Percentiles rank a stretch among this genome's conserved stretches.
Evolutionary conservation across 2,329 filamentous ascomycete species (phyloP).

Genomic region (Byssothecium circinans): DNA sequence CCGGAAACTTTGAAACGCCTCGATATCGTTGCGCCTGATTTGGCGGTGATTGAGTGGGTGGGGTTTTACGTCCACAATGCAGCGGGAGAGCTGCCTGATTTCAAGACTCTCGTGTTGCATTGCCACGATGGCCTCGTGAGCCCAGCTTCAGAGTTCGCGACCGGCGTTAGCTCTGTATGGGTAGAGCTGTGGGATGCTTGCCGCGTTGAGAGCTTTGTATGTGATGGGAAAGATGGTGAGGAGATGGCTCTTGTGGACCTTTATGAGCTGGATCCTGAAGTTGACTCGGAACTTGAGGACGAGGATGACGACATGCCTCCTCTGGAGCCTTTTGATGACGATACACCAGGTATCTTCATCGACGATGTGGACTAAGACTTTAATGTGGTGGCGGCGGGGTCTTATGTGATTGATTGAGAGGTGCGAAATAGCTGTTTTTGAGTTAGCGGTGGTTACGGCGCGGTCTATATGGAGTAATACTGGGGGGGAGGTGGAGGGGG

Average conservation of each 20-base stretch:
- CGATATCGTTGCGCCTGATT: conserved; percentile 17
- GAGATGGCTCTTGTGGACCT: conserved; percentile 4
- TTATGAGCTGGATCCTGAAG: conserved; percentile 4
- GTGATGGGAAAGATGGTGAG: conserved; percentile 7
- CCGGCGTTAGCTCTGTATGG: conserved; percentile 10
- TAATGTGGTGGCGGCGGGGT: too few relatives aligned
- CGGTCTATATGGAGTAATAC: too few relatives aligned
- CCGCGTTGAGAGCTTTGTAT: conserved; percentile 12
- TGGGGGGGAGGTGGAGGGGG: too few relatives aligned
- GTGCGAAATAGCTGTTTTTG: too few relatives aligned
- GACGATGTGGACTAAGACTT: too few relatives aligned
- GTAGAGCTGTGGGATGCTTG: background rate
- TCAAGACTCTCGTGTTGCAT: background rate
- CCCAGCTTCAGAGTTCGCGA: conserved; percentile 3
- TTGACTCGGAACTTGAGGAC: background rate
- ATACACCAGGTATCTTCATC: too few relatives aligned
- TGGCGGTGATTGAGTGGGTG: conserved; percentile 12
- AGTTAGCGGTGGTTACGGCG: too few relatives aligned
- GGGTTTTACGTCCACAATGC: too few relatives aligned
- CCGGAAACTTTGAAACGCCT: conserved; percentile 18
- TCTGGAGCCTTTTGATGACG: background rate
- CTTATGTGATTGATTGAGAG: too few relatives aligned
- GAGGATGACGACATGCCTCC: conserved; percentile 2
- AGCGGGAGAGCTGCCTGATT: too few relatives aligned
- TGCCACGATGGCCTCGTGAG: background rate